Conservation (phyloP, 768 basidiomycete species). For the Tremella fuciformis region DNA sequence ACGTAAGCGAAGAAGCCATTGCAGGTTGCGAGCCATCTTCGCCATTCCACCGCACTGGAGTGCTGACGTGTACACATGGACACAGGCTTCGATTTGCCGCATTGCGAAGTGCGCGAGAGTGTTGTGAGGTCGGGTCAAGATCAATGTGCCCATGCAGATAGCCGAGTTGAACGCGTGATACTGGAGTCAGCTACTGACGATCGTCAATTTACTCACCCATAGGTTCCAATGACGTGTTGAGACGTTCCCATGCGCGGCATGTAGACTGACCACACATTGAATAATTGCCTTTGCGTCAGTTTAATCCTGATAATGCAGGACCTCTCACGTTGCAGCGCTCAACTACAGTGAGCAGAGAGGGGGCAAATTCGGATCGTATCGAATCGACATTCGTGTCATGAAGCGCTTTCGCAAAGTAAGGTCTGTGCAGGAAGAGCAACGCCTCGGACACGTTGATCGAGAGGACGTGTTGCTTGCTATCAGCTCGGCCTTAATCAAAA, state of each 20-base stretch:
- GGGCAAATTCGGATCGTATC: constrained; percentile 16
- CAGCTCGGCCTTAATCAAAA: too few relatives aligned
- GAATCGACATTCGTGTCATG: constrained; percentile 22
- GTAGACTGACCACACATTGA: too few relatives aligned
- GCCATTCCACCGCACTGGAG: too few relatives aligned
- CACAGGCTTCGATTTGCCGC: constrained; percentile 18
- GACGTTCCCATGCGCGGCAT: constrained; percentile 8
- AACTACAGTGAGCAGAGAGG: constrained; percentile 21
- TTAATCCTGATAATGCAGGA: too few relatives aligned
- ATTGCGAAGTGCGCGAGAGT: constrained; percentile 22
- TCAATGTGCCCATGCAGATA: constrained; percentile 29
- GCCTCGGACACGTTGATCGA: constrained; percentile 30
- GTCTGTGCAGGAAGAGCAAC: constrained; percentile 26
- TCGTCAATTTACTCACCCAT: too few relatives aligned
- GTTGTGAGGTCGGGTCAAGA: constrained; percentile 24
- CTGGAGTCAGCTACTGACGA: constrained; percentile 28
- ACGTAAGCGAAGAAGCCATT: too few relatives aligned
- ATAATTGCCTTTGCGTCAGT: too few relatives aligned
- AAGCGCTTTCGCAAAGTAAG: constrained; percentile 30
- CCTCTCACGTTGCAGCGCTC: constrained; percentile 33
- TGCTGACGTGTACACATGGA: neutral
- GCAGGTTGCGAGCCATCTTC: too few relatives aligned
- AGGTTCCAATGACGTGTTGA: constrained; percentile 31
- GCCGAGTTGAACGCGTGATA: constrained; percentile 40
- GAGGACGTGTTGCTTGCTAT: too few relatives aligned